These are phyloP conservation scores for Blastomyces gilchristii DNA, from an alignment of 2,329 filamentous ascomycete species.

Conservation along the genomic window DNA sequence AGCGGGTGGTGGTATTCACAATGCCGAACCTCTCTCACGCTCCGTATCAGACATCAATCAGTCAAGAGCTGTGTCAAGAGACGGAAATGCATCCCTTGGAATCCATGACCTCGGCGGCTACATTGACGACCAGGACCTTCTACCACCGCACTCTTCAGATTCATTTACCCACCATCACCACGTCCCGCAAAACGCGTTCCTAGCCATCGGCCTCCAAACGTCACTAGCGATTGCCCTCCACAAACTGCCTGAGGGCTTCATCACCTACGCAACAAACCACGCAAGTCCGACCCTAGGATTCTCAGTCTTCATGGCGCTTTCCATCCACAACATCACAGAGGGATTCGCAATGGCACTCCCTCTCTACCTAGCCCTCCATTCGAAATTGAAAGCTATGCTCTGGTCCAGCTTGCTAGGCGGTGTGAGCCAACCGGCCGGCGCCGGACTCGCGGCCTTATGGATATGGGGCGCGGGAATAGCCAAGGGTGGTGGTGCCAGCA, in stretches of 20 bases:
- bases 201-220: constrained; percentile 91
- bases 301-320: constrained; percentile 87
- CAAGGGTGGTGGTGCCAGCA: not conserved
- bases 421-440: constrained; percentile 75
- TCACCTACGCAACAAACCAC: constrained; percentile 96
- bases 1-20: not conserved
- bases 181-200: constrained; percentile 84
- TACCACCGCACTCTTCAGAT: constrained; percentile 14
- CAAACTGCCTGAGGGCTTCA: constrained; percentile 78
- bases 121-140: constrained; percentile 16
- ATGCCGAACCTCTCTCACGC: not conserved
- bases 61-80: not conserved
- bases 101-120: constrained; percentile 16
- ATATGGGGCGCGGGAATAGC: constrained; percentile 58
- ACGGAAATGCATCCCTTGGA: not conserved
- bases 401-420: constrained; percentile 80
- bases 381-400: constrained; percentile 67
- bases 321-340: constrained; percentile 97
- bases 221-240: constrained; percentile 90
- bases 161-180: constrained; percentile 71
- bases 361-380: constrained; percentile 79
- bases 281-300: constrained; percentile 81
- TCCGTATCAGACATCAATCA: not conserved
- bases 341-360: constrained; percentile 91
- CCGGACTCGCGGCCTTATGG: constrained; percentile 74